Evolutionary conservation across 1,284 basidiomycete species (phyloP).

Genomic region (Malassezia brasiliensis): DNA sequence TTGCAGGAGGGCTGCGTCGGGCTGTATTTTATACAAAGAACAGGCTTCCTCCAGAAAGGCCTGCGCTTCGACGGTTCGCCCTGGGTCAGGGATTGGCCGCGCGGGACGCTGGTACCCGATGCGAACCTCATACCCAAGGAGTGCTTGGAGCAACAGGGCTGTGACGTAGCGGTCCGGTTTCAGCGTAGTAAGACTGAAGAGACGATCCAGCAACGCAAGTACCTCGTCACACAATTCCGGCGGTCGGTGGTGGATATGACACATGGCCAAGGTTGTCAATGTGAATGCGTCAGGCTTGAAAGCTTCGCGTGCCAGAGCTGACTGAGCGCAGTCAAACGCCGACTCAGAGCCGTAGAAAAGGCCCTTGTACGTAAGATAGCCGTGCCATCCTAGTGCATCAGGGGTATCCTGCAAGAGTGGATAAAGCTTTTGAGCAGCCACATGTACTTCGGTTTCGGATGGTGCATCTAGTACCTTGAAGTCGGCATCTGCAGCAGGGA

Average conservation of each 20-base stretch:
- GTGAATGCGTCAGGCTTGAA: constrained; percentile 2
- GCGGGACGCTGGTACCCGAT: background rate
- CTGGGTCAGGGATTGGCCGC: constrained; percentile 14
- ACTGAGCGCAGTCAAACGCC: background rate
- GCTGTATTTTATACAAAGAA: background rate
- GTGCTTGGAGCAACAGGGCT: constrained; percentile 17
- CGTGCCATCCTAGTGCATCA: constrained; percentile 3
- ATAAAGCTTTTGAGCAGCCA: background rate
- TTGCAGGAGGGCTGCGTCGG: constrained; percentile 23
- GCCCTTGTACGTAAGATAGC: background rate
- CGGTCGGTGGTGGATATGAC: background rate
- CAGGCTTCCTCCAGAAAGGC: constrained; percentile 26
- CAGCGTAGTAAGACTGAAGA: constrained; percentile 14
- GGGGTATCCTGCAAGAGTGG: background rate
- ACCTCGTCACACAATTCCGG: constrained; percentile 28
- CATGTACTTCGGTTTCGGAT: background rate
- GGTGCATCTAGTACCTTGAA: background rate
- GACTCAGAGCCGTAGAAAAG: background rate
- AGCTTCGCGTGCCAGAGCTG: background rate
- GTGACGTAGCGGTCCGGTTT: constrained; percentile 7
- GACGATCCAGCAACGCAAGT: constrained; percentile 18
- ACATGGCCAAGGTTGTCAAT: constrained; percentile 15
- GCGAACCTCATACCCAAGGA: constrained; percentile 4
- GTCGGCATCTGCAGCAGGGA: background rate
- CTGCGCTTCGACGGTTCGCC: constrained; percentile 26